Percentiles rank a stretch among this genome's conserved stretches.
Evolutionary conservation across 495 filamentous ascomycete genomes (phyloP).

Genomic region (Chaetomium fimeti): DNA sequence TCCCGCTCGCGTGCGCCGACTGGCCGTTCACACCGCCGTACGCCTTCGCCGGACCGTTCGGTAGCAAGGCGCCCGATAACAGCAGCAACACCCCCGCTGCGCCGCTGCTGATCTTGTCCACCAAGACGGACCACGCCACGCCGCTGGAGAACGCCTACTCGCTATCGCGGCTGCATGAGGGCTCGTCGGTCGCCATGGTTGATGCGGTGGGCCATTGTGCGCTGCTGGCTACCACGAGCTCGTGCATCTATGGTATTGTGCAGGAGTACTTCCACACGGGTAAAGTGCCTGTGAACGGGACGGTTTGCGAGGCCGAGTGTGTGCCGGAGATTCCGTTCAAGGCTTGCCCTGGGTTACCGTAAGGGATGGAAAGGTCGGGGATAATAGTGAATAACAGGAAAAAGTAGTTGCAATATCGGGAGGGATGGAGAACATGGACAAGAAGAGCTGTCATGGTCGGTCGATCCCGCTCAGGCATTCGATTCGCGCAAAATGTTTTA

Average conservation of each 20-base stretch:
- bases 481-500: no score
- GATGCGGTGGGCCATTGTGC: background rate
- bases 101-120: conserved; percentile 35
- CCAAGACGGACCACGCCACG: background rate
- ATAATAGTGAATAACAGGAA: no score
- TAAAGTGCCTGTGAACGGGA: background rate
- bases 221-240: background rate
- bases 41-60: conserved; percentile 34
- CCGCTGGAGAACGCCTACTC: background rate
- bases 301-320: background rate
- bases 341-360: background rate
- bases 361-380: no score
- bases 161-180: background rate
- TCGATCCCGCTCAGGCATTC: no score
- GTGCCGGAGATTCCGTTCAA: background rate
- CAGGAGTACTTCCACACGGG: background rate
- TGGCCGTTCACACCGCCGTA: conserved; percentile 44
- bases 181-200: background rate
- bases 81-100: background rate
- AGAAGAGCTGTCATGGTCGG: no score
- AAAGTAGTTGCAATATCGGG: no score
- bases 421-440: no score
- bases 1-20: conserved; percentile 52
- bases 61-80: conserved; percentile 24
- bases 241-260: background rate